A percentile compares a stretch with the other conserved stretches of the same genome.
These are phyloP conservation scores for Boletales sp. DNA, from an alignment of 768 basidiomycete genomes.

Conservation along the genomic window DNA sequence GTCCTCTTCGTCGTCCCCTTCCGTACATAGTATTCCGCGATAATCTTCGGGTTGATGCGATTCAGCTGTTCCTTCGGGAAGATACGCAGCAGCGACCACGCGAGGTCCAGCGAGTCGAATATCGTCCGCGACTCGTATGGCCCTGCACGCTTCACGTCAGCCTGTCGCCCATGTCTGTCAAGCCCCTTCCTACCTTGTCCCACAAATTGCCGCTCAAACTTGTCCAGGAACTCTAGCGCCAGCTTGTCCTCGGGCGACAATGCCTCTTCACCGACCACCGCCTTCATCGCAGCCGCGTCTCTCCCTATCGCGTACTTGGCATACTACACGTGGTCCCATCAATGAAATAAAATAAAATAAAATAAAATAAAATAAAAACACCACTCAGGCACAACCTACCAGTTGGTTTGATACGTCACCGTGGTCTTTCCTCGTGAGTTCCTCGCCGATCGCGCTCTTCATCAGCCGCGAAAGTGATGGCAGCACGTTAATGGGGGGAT, in stretches of 20 bases:
- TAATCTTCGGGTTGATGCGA: conserved; percentile 96
- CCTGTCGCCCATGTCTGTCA: too few relatives aligned
- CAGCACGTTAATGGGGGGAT: conserved; percentile 98
- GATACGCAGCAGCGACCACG: conserved; percentile 93
- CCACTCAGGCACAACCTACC: conserved; percentile 48
- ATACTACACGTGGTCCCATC: conserved; percentile 52
- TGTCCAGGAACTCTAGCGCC: conserved; percentile 94
- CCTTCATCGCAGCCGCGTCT: conserved; percentile 98
- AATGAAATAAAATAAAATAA: too few relatives aligned
- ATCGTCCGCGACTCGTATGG: conserved; percentile 93
- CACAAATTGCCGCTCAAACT: conserved; percentile 97
- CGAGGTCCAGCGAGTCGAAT: conserved; percentile 95
- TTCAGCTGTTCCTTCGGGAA: conserved; percentile 99
- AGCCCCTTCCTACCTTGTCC: conserved; percentile 68
- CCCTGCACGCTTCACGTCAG: conserved; percentile 43
- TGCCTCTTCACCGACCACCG: conserved; percentile 98
- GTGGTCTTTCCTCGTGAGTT: conserved; percentile 96
- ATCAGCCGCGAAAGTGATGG: conserved; percentile 98
- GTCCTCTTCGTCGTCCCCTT: conserved; percentile 64
- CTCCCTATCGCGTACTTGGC: conserved; percentile 98
- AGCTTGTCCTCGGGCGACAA: conserved; percentile 93
- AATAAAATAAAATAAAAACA: neutral
- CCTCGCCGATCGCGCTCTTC: conserved; percentile 99
- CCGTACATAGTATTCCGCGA: conserved; percentile 88
- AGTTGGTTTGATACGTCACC: conserved; percentile 99